Percentiles rank a stretch among this genome's conserved stretches.
phyloP scores from a whole-genome alignment of 345 rosid species.

The Moricandia moricandioides region DNA sequence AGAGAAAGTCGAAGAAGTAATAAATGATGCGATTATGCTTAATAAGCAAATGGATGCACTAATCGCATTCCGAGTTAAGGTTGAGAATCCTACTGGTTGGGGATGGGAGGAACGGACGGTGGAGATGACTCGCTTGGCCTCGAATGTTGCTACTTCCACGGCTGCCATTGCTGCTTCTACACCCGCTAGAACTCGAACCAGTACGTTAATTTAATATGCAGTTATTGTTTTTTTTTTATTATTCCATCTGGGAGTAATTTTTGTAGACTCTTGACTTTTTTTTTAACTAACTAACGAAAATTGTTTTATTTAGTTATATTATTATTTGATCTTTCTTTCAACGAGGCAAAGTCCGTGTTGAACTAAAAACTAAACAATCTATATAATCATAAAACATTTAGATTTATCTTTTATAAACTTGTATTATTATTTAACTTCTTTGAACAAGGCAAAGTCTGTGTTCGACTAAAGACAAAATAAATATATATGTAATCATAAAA shows the following conservation, averaged over 20 bases:
- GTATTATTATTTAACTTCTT: background rate
- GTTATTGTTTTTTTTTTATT: background rate
- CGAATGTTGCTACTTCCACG: conserved; percentile 5
- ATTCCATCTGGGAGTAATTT: background rate
- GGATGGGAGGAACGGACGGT: conserved; percentile 47
- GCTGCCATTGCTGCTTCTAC: conserved; percentile 46
- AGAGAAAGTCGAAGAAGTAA: conserved; percentile 52
- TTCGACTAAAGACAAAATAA: background rate
- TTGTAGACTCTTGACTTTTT: too few species aligned
- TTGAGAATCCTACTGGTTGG: conserved; percentile 44
- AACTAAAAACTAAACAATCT: too few species aligned
- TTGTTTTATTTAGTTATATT: background rate
- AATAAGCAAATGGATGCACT: conserved; percentile 68
- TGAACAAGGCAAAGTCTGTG: background rate
- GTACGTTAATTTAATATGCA: conserved; percentile 26
- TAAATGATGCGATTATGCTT: conserved; percentile 51
- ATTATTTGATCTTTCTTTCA: background rate
- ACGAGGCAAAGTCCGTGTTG: too few species aligned
- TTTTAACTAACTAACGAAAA: too few species aligned
- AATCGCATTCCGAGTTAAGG: conserved; percentile 49
- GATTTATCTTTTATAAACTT: too few species aligned
- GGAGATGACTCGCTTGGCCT: conserved; percentile 41
- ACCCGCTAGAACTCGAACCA: conserved; percentile 41
- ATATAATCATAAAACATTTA: too few species aligned
- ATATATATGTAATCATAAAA: background rate